A percentile compares a stretch with the other conserved stretches of the same genome.
phyloP scores from a whole-genome alignment of 1,139 yeast genomes.

The Suzukiozyma palmioleophila region DNA sequence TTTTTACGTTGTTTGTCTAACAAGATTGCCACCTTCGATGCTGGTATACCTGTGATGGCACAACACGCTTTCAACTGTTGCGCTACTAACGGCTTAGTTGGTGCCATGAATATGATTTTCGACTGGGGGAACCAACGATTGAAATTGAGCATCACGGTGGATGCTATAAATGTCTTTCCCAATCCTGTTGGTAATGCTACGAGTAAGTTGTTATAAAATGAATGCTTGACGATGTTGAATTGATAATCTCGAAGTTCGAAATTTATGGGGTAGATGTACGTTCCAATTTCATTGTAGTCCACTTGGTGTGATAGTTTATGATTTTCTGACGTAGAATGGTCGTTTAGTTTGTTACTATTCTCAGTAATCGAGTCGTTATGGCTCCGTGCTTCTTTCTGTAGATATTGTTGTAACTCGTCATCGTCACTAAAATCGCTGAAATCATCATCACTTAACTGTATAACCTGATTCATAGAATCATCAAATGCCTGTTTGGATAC shows the following conservation, averaged over 20 bases:
- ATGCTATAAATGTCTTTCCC: conserved; percentile 95
- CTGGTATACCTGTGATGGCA: conserved; percentile 79
- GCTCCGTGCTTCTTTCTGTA: background rate
- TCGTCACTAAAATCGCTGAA: conserved; percentile 1
- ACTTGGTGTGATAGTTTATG: conserved; percentile 50
- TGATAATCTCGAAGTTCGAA: conserved; percentile 85
- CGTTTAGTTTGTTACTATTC: background rate
- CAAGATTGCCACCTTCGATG: conserved; percentile 72
- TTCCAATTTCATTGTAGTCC: conserved; percentile 34
- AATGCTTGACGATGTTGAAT: conserved; percentile 66
- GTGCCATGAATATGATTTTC: conserved; percentile 91
- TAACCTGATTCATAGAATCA: background rate
- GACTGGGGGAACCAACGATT: conserved; percentile 77
- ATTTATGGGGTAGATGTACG: conserved; percentile 82
- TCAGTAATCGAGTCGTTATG: background rate
- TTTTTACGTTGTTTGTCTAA: conserved; percentile 65
- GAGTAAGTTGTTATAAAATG: conserved; percentile 69
- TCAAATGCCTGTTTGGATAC: background rate
- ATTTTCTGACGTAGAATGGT: conserved; percentile 9
- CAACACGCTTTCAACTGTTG: conserved; percentile 95
- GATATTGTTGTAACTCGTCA: background rate
- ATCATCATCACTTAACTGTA: background rate
- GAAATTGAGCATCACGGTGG: conserved; percentile 88
- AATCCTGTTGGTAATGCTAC: conserved; percentile 97
- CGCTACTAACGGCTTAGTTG: conserved; percentile 95